These are phyloP conservation scores for Naegleria gruberi DNA, from an alignment of 208 protist genomes.

Conservation along the genomic window DNA sequence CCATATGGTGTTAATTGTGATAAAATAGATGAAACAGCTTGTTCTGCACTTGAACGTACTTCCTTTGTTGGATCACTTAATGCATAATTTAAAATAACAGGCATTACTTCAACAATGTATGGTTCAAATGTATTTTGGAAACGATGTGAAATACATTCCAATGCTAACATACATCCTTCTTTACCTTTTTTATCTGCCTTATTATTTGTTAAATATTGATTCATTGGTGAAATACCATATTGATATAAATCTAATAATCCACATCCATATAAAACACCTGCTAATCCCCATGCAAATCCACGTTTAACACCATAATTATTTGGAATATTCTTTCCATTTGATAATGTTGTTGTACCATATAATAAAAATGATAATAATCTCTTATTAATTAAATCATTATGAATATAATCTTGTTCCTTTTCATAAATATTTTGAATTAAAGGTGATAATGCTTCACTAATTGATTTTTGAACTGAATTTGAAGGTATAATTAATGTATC, in stretches of 20 bases:
- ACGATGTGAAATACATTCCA: background rate
- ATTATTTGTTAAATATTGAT: background rate
- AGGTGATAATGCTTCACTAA: background rate
- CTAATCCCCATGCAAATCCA: background rate
- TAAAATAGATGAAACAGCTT: conserved; percentile 25
- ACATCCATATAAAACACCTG: background rate
- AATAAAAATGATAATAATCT: background rate
- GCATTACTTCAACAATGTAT: conserved; percentile 34
- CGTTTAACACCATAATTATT: background rate
- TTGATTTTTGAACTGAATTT: background rate
- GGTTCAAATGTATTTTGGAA: conserved; percentile 35
- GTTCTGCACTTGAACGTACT: conserved; percentile 30
- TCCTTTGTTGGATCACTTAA: conserved; percentile 28
- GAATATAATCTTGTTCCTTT: background rate
- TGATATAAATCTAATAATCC: background rate
- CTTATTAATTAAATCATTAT: background rate
- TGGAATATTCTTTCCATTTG: no score
- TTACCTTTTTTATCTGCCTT: background rate
- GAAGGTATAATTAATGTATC: background rate
- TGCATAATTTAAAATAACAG: conserved; percentile 18
- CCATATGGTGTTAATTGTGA: conserved; percentile 19
- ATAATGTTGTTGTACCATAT: background rate
- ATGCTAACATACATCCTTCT: background rate
- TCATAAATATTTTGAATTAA: background rate
- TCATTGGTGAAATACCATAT: background rate